Evolutionary conservation across 257 asterid species (phyloP).

Genomic region (Salvia hispanica): DNA sequence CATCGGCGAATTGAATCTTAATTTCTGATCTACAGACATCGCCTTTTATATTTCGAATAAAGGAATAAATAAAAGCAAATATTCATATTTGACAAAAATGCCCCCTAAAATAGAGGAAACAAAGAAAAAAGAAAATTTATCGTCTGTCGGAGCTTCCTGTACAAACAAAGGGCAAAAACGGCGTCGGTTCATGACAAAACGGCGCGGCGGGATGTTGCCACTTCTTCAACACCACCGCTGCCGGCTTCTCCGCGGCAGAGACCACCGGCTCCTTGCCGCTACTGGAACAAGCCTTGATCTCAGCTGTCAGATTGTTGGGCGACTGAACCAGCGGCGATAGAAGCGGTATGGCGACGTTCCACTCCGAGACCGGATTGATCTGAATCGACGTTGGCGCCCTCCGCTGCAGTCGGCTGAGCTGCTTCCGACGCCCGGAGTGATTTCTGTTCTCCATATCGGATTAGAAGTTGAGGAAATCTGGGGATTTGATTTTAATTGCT

Average conservation of each 20-base stretch:
- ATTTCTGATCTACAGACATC: no score
- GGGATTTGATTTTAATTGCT: background rate
- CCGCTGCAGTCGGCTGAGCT: slow-evolving; percentile 59
- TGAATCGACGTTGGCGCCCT: slow-evolving; percentile 71
- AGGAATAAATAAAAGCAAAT: background rate
- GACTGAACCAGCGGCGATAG: slow-evolving; percentile 71
- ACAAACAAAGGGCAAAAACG: slow-evolving; percentile 59
- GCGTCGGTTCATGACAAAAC: slow-evolving; percentile 51
- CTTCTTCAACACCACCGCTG: slow-evolving; percentile 42
- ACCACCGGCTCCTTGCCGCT: slow-evolving; percentile 34
- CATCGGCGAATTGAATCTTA: no score
- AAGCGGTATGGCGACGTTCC: slow-evolving; percentile 79
- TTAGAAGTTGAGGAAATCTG: background rate
- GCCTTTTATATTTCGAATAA: no score
- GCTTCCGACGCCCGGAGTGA: slow-evolving; percentile 38
- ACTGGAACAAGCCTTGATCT: slow-evolving; percentile 32
- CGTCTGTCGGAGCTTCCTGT: slow-evolving; percentile 48
- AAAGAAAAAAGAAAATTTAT: background rate
- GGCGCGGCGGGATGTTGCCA: slow-evolving; percentile 89
- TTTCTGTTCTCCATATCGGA: slow-evolving; percentile 21
- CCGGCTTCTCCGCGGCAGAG: slow-evolving; percentile 30
- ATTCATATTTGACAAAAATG: slow-evolving; percentile 23
- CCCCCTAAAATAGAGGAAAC: slow-evolving; percentile 1
- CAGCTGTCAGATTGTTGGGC: slow-evolving; percentile 46
- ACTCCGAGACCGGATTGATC: slow-evolving; percentile 50